Percentiles rank a stretch among this genome's conserved stretches.
phyloP scores from a whole-genome alignment of 2,329 filamentous ascomycete species.

The Colletotrichum gloeosporioides region DNA sequence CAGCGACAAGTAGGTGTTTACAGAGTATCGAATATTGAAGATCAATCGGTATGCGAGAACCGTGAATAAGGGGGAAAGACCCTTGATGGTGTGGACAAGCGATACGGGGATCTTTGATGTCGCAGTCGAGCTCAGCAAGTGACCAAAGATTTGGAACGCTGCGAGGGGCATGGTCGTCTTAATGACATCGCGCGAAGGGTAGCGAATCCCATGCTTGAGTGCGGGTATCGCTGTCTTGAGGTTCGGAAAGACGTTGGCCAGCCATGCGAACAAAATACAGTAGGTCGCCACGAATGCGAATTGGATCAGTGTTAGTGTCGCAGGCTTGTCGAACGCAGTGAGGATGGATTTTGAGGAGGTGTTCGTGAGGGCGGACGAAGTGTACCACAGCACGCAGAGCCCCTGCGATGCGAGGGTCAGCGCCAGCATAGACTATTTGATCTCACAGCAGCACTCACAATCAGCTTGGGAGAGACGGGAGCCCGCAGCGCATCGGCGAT shows the following conservation, averaged over 20 bases:
- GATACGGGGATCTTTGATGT: constrained; percentile 96
- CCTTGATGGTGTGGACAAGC: constrained; percentile 97
- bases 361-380: constrained; percentile 93
- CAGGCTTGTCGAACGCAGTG: constrained; percentile 87
- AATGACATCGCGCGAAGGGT: constrained; percentile 82
- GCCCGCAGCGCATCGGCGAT: constrained; percentile 90
- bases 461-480: constrained; percentile 84
- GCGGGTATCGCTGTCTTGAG: constrained; percentile 77
- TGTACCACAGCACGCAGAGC: constrained; percentile 91
- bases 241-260: constrained; percentile 74
- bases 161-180: constrained; percentile 89
- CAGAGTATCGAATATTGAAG: constrained; percentile 87
- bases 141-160: constrained; percentile 90
- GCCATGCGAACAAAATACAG: constrained; percentile 80
- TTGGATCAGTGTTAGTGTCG: constrained; percentile 90
- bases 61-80: constrained; percentile 92
- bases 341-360: constrained; percentile 98
- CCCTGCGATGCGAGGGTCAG: constrained; percentile 53
- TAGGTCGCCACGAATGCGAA: constrained; percentile 91
- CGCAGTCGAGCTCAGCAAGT: constrained; percentile 91
- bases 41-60: constrained; percentile 90
- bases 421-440: not conserved
- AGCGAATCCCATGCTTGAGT: constrained; percentile 82
- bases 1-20: constrained; percentile 85
- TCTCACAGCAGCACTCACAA: constrained; percentile 62